phyloP scores from a whole-genome alignment of 306 rosid species.

The Dicorynia guianensis region DNA sequence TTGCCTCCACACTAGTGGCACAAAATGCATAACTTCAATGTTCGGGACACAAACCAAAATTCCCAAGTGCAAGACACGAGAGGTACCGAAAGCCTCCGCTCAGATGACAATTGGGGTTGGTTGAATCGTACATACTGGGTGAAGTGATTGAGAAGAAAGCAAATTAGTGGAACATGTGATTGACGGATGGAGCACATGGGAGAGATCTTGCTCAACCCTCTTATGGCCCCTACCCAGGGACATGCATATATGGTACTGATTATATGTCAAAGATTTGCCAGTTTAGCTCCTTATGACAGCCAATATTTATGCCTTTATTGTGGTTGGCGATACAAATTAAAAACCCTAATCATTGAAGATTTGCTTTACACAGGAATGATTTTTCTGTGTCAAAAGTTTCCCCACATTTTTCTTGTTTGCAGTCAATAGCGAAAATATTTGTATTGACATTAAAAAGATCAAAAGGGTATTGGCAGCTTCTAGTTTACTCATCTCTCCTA shows the following conservation, averaged over 20 bases:
- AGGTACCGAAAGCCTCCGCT: conserved; percentile 32
- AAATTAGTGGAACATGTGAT: conserved; percentile 36
- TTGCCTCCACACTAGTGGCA: conserved; percentile 40
- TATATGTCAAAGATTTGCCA: too few species aligned
- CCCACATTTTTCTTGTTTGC: too few species aligned
- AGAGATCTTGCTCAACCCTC: conserved; percentile 15
- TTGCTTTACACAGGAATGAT: too few species aligned
- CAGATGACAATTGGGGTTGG: background rate
- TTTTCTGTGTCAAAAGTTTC: too few species aligned
- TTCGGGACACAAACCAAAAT: conserved; percentile 49
- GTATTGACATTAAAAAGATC: too few species aligned
- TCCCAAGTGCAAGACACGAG: conserved; percentile 22
- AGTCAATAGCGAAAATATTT: too few species aligned
- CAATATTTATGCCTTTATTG: too few species aligned
- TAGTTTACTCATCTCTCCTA: too few species aligned
- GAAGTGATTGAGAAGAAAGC: conserved; percentile 16
- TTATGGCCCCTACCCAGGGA: conserved; percentile 29
- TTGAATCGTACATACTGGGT: background rate
- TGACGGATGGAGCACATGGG: conserved; percentile 39
- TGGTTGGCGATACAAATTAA: too few species aligned
- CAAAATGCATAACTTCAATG: conserved; percentile 12
- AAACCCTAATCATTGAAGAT: too few species aligned
- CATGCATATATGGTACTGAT: background rate
- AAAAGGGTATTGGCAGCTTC: too few species aligned
- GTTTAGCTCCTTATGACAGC: too few species aligned